phyloP scores from a whole-genome alignment of 345 rosid genomes.

The Adansonia digitata region DNA sequence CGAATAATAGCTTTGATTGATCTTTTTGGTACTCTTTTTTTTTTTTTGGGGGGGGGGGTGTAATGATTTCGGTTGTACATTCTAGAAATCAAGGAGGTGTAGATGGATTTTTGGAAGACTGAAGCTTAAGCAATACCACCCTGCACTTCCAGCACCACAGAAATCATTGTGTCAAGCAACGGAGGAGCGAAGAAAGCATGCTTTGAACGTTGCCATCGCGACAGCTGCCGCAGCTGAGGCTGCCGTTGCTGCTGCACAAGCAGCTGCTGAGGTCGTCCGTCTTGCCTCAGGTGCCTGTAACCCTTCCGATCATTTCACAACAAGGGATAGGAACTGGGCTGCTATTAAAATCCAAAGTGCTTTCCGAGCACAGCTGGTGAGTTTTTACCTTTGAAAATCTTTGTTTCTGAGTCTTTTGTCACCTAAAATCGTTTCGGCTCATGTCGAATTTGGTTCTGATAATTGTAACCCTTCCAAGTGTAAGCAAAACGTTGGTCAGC shows the following conservation, averaged over 20 bases:
- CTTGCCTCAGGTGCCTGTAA: conserved; percentile 44
- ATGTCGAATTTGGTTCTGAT: background rate
- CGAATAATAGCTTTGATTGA: background rate
- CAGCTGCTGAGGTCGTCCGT: conserved; percentile 84
- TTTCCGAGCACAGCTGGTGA: conserved; percentile 77
- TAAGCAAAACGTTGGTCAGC: background rate
- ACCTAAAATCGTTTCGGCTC: background rate
- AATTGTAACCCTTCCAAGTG: background rate
- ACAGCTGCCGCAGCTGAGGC: conserved; percentile 93
- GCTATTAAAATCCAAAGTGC: conserved; percentile 74
- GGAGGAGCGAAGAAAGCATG: conserved; percentile 73
- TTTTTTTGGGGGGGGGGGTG: background rate
- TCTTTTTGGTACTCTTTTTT: background rate
- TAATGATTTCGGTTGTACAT: background rate
- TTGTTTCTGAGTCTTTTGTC: conserved; percentile 1
- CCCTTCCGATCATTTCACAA: conserved; percentile 23
- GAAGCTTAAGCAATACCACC: conserved; percentile 47
- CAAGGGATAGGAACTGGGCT: conserved; percentile 34
- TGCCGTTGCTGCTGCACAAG: conserved; percentile 79
- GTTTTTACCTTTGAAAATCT: conserved; percentile 15
- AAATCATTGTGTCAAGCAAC: conserved; percentile 47
- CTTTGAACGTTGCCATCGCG: conserved; percentile 78
- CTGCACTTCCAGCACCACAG: conserved; percentile 36
- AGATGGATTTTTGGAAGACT: conserved; percentile 50
- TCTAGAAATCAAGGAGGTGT: conserved; percentile 48